Percentiles rank a stretch among this genome's conserved stretches.
Evolutionary conservation across 805 yeast species (phyloP).

Genomic region (Sugiyamaella mastotermitis): DNA sequence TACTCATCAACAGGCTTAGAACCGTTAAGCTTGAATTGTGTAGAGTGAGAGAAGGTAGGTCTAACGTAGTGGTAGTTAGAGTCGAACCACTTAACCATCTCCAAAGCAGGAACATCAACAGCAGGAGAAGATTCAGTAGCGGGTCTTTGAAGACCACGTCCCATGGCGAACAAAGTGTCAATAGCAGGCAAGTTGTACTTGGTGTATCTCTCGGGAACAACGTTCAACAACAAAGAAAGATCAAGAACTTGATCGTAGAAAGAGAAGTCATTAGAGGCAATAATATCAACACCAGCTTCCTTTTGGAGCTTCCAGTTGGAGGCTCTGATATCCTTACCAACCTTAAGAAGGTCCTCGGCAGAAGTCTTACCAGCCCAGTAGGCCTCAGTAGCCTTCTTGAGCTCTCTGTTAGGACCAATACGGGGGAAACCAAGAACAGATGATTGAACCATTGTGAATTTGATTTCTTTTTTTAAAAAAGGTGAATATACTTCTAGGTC

Average conservation of each 20-base stretch:
- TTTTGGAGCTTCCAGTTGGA: constrained; percentile 97
- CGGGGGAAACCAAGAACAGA: constrained; percentile 99
- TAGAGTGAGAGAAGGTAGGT: constrained; percentile 95
- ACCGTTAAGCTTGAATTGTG: constrained; percentile 93
- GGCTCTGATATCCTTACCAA: constrained; percentile 93
- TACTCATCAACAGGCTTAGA: constrained; percentile 95
- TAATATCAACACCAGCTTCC: constrained; percentile 94
- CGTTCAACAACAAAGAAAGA: constrained; percentile 87
- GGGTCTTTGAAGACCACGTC: constrained; percentile 98
- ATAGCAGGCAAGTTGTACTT: constrained; percentile 82
- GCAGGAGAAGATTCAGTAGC: constrained; percentile 82
- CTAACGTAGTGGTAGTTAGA: constrained; percentile 99
- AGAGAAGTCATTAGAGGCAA: constrained; percentile 97
- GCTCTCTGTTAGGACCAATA: constrained; percentile 98
- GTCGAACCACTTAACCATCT: constrained; percentile 99
- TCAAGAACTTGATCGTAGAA: constrained; percentile 97
- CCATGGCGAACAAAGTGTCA: constrained; percentile 97
- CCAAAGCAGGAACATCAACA: constrained; percentile 95
- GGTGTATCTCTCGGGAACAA: constrained; percentile 94
- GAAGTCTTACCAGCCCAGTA: constrained; percentile 96
- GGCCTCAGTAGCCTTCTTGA: constrained; percentile 97
- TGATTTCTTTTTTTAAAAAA: constrained; percentile 1
- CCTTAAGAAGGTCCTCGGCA: constrained; percentile 80
- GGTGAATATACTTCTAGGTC: too few species aligned
- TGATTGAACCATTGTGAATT: constrained; percentile 75